These are phyloP conservation scores for Suillus ampliporus DNA, from an alignment of 768 basidiomycete species.

Conservation along the genomic window DNA sequence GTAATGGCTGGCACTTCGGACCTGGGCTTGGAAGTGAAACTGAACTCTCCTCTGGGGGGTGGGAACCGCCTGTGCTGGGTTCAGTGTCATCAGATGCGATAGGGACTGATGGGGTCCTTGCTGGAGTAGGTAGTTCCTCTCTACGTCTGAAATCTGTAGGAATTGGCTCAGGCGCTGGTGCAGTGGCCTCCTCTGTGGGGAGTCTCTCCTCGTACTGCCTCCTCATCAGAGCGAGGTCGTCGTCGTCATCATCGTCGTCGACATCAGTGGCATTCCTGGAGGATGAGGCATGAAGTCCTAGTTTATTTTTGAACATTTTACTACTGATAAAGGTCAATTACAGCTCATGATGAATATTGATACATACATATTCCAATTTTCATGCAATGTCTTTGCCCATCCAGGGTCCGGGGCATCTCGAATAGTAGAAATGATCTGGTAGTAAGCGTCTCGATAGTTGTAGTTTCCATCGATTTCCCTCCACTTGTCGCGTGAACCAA, in stretches of 20 bases:
- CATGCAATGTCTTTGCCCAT: conserved; percentile 3
- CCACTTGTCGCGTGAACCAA: neutral
- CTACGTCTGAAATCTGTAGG: neutral
- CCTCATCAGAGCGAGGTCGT: neutral
- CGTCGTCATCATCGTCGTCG: neutral
- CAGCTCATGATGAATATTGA: neutral
- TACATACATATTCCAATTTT: conserved; percentile 13
- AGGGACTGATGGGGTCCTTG: neutral
- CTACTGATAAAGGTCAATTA: neutral
- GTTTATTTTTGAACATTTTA: neutral
- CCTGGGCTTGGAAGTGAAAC: neutral
- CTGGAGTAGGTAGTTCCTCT: neutral
- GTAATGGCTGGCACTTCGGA: neutral
- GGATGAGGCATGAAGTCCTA: neutral
- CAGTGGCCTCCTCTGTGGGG: neutral
- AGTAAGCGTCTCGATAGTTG: conserved; percentile 2
- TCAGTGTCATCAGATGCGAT: neutral
- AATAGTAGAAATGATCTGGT: conserved; percentile 1
- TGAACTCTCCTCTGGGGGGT: no score
- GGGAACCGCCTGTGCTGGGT: neutral
- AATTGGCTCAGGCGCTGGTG: neutral
- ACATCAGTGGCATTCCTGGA: neutral
- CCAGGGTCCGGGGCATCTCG: conserved; percentile 2
- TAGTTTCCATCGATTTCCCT: conserved; percentile 7
- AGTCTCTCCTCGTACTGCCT: neutral